Evolutionary conservation across 2,329 filamentous ascomycete genomes (phyloP), one percentile per base, ranked within the genome.

Genomic region (Massarina eburnea): DNA sequence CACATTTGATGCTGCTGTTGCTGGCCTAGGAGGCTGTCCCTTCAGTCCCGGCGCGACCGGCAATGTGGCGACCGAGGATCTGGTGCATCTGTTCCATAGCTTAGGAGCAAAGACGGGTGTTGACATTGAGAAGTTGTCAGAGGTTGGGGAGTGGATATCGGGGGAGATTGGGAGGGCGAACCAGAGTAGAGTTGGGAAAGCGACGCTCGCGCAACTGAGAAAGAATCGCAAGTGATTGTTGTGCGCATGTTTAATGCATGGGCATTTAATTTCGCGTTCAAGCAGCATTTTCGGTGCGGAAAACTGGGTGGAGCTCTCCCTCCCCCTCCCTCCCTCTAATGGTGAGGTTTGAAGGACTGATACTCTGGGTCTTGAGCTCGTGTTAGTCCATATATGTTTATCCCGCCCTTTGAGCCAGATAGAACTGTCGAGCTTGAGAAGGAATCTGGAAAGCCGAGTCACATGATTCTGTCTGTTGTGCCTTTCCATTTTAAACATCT

Each of bases 41-140:
- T 95, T 89, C 64, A 88, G 85, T 51, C 89, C 89, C 0, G 90
- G 90, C 0, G 89, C 89, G 0, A 94, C 89, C 32, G 90, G 90
- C 1, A 95, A 95, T 65, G 88, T 92, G 10, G 84, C 88, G 1
- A 91, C 89, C 0, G 90, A 95, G 71, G 87, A 95, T 65, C 72
- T 95, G 71, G 85, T 94, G 1, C 89, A 92, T 63, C 85, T 75
- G 50, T 73, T 89, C 64, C 84, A 89, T 65, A 87, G 81, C 49
- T 67, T 91, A 43, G 89, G 89, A 0, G 83, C 89, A 72, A 75
- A 83, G 33, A 91, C 89, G 0, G 89, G 88, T 0, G 79, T 94
- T 1, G 63, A 72, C 51, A 62, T 72, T 24, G 62, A 68, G 49
- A 57, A 58, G 53, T 42, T 73, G 22, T 48, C 67, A 0, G 61